phyloP scores from a whole-genome alignment of 352 stramenopile species.

The Phytophthora palmivora region DNA sequence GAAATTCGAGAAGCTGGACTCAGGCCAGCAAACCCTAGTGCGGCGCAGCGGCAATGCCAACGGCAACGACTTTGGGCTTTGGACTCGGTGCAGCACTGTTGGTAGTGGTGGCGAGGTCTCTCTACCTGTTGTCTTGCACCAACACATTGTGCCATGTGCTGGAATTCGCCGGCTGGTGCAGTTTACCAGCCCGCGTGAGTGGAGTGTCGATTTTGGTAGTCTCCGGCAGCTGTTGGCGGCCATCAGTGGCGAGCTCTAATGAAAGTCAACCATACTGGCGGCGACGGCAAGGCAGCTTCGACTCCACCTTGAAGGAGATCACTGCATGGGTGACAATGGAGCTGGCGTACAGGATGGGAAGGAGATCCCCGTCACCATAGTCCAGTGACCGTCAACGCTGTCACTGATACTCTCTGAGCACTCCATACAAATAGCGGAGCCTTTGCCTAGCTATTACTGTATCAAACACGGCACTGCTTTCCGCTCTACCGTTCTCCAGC shows the following conservation, averaged over 20 bases:
- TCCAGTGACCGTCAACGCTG: constrained; percentile 13
- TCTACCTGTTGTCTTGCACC: constrained; percentile 17
- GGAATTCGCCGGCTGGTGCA: constrained; percentile 20
- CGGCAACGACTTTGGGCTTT: neutral
- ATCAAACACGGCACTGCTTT: neutral
- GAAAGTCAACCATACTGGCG: constrained; percentile 9
- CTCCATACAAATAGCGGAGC: constrained; percentile 13
- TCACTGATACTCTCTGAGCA: constrained; percentile 15
- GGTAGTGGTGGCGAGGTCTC: neutral
- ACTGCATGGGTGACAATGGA: constrained; percentile 29
- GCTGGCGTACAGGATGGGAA: constrained; percentile 40
- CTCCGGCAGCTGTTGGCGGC: constrained; percentile 28
- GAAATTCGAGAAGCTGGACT: constrained; percentile 25
- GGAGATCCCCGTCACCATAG: neutral
- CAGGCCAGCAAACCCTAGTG: constrained; percentile 38
- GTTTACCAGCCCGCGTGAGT: constrained; percentile 28
- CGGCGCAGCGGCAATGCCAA: neutral
- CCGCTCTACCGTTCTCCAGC: constrained; percentile 13
- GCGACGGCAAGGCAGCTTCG: constrained; percentile 3
- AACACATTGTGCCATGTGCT: constrained; percentile 30
- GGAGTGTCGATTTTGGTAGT: constrained; percentile 44
- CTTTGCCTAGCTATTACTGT: constrained; percentile 7
- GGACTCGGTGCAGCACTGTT: too few relatives aligned
- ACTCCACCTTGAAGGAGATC: constrained; percentile 27
- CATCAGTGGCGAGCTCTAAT: constrained; percentile 26